Evolutionary conservation across 208 protist species (phyloP).

Genomic region (Crithidia thermophila): DNA sequence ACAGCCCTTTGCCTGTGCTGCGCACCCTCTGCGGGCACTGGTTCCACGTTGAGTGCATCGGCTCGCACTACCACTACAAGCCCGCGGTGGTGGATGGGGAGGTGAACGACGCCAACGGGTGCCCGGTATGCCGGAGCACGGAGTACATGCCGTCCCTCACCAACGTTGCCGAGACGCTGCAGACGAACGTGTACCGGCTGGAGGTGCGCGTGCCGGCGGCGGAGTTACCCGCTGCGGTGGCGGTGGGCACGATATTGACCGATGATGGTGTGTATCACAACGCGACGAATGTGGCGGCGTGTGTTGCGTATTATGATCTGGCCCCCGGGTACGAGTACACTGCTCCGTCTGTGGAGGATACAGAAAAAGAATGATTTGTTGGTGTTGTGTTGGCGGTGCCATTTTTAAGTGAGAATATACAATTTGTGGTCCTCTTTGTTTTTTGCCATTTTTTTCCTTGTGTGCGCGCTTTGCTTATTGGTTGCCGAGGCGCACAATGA

Average conservation of each 20-base stretch:
- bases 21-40: conserved; percentile 47
- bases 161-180: conserved; percentile 14
- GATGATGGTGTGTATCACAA: conserved; percentile 49
- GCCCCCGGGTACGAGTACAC: conserved; percentile 16
- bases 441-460: too few relatives aligned
- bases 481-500: too few relatives aligned
- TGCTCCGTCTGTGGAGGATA: background rate
- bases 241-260: conserved; percentile 41
- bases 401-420: too few relatives aligned
- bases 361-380: background rate
- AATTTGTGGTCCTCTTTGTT: too few relatives aligned
- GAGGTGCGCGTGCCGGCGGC: conserved; percentile 21
- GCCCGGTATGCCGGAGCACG: conserved; percentile 42
- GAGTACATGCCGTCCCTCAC: conserved; percentile 35
- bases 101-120: conserved; percentile 30
- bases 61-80: conserved; percentile 33
- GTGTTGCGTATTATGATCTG: conserved; percentile 26
- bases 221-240: conserved; percentile 22
- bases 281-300: conserved; percentile 47
- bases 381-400: too few relatives aligned
- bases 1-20: conserved; percentile 29
- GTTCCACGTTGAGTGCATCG: conserved; percentile 61
- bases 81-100: conserved; percentile 24
- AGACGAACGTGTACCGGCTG: conserved; percentile 35
- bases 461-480: too few relatives aligned